Percentiles rank a stretch among this genome's conserved stretches.
Evolutionary conservation across 192 early-diverging fungal genomes (phyloP).

Genomic region (Pilobolus umbonatus): DNA sequence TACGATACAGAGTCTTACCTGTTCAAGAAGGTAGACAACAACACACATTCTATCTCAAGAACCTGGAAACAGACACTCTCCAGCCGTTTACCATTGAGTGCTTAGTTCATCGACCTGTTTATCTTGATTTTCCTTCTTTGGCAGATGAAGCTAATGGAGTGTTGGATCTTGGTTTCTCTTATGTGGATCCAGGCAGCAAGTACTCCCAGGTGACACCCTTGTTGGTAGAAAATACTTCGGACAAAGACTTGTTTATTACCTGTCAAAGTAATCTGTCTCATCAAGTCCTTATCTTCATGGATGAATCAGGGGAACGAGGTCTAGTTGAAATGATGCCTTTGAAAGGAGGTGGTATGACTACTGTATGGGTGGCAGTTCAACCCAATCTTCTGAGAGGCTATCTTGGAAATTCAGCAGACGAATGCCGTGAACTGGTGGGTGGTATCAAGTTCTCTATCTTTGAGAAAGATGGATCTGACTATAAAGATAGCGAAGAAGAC

Average conservation of each 20-base stretch:
- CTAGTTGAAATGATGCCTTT: constrained; percentile 51
- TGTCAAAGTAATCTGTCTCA: constrained; percentile 75
- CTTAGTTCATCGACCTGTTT: constrained; percentile 48
- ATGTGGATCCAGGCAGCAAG: constrained; percentile 67
- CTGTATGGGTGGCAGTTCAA: constrained; percentile 76
- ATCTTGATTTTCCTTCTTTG: constrained; percentile 60
- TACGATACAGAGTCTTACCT: constrained; percentile 53
- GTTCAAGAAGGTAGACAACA: constrained; percentile 46
- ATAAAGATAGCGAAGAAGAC: constrained; percentile 11
- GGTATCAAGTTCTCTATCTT: constrained; percentile 73
- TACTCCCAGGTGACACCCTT: constrained; percentile 71
- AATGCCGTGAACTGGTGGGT: constrained; percentile 69
- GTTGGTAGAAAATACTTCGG: constrained; percentile 64
- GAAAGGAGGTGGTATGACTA: constrained; percentile 40
- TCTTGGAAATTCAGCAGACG: constrained; percentile 33
- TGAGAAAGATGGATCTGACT: constrained; percentile 31
- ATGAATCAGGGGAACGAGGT: constrained; percentile 48
- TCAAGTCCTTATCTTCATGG: constrained; percentile 74
- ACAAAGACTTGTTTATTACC: constrained; percentile 62
- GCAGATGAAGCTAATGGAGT: constrained; percentile 48
- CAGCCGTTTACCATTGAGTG: constrained; percentile 46
- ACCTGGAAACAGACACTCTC: constrained; percentile 26
- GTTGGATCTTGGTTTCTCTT: constrained; percentile 79
- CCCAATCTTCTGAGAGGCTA: constrained; percentile 54
- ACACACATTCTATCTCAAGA: constrained; percentile 44